phyloP scores from a whole-genome alignment of 2,329 filamentous ascomycete genomes.

The Lomentospora prolificans region DNA sequence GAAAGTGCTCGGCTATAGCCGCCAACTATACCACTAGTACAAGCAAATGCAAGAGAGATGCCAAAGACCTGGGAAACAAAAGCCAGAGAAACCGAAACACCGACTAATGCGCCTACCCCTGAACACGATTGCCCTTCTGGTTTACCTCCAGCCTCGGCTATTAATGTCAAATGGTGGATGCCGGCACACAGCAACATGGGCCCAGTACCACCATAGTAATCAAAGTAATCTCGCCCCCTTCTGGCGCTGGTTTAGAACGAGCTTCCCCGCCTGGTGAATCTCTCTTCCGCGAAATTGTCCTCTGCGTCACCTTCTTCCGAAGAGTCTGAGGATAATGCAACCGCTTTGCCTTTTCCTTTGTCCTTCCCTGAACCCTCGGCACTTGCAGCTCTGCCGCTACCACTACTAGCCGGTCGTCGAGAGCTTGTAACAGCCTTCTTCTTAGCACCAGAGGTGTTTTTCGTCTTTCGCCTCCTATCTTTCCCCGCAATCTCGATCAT shows the following conservation, averaged over 20 bases:
- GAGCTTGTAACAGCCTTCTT: conserved; percentile 16
- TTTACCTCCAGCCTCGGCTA: not conserved
- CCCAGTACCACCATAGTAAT: too few species aligned
- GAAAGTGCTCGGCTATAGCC: not conserved
- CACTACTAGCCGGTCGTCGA: conserved; percentile 27
- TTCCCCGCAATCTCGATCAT: conserved; percentile 25
- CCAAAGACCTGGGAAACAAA: not conserved
- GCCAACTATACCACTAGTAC: not conserved
- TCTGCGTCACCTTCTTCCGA: conserved; percentile 24
- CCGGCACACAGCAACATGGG: not conserved
- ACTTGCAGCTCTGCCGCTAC: conserved; percentile 12
- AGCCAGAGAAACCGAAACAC: not conserved
- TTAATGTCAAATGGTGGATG: not conserved
- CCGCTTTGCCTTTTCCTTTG: conserved; percentile 36
- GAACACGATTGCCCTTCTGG: too few species aligned
- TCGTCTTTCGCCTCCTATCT: conserved; percentile 18
- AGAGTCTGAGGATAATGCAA: conserved; percentile 27
- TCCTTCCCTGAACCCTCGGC: conserved; percentile 13
- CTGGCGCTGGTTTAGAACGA: conserved; percentile 24
- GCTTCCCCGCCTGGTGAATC: conserved; percentile 26
- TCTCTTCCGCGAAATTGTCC: conserved; percentile 18
- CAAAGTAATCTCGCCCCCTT: too few species aligned
- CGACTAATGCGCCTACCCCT: not conserved
- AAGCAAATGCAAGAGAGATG: not conserved
- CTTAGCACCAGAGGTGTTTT: conserved; percentile 16